Percentiles rank a stretch among this genome's conserved stretches.
Evolutionary conservation across 805 yeast genomes (phyloP).

Genomic region (Lachancea sp.): DNA sequence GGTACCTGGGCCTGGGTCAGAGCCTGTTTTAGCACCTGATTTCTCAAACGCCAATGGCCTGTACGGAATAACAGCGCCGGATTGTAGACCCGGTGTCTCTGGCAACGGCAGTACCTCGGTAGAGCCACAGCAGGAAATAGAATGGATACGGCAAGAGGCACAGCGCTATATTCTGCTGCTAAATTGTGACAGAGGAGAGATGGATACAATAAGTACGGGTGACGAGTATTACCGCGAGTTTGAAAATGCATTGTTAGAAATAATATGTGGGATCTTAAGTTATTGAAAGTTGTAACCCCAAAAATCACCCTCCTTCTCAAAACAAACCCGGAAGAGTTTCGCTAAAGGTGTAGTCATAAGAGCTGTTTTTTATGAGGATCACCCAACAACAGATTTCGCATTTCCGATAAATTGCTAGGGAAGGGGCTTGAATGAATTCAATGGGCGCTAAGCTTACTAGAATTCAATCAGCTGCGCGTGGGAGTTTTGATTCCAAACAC

Average conservation of each 20-base stretch:
- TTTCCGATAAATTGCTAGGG: too few relatives aligned
- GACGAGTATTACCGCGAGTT: constrained; percentile 16
- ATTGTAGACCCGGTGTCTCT: background rate
- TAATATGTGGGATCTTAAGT: constrained; percentile 11
- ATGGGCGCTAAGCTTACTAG: too few relatives aligned
- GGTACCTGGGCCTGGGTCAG: constrained; percentile 13
- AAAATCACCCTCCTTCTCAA: too few relatives aligned
- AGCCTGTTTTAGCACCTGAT: background rate
- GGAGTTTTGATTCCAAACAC: too few relatives aligned
- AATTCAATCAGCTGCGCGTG: too few relatives aligned
- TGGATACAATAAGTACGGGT: constrained; percentile 11
- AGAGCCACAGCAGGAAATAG: constrained; percentile 5
- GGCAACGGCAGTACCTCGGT: background rate
- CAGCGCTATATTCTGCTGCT: constrained; percentile 9
- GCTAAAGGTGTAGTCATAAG: too few relatives aligned
- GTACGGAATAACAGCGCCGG: constrained; percentile 1
- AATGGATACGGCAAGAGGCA: constrained; percentile 8
- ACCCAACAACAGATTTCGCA: too few relatives aligned
- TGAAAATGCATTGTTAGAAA: constrained; percentile 13
- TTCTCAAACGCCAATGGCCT: background rate
- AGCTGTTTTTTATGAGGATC: too few relatives aligned
- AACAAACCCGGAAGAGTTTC: too few relatives aligned
- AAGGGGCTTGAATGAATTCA: too few relatives aligned
- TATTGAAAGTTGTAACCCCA: too few relatives aligned
- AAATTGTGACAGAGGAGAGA: constrained; percentile 9